phyloP scores from a whole-genome alignment of 768 basidiomycete genomes.

The Nevesoporus exiguus region DNA sequence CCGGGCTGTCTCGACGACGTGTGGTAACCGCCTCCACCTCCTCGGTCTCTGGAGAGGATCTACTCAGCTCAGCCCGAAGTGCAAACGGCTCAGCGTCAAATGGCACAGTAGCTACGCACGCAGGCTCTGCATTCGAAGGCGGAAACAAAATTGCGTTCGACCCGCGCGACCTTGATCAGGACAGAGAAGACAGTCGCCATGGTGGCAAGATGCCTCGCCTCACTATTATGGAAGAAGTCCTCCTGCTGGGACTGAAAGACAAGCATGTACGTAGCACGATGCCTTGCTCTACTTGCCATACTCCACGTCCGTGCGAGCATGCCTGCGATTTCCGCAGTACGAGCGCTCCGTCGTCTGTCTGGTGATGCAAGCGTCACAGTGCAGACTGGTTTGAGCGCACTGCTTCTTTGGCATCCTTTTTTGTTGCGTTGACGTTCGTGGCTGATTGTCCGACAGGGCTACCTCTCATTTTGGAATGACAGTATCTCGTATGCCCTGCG shows the following conservation, averaged over 20 bases:
- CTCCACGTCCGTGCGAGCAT: constrained; percentile 7
- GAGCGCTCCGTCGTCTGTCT: constrained; percentile 3
- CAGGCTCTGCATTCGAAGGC: constrained; percentile 81
- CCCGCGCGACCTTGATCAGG: constrained; percentile 81
- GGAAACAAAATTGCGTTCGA: constrained; percentile 90
- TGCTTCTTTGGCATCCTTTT: constrained; percentile 20
- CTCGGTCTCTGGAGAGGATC: constrained; percentile 38
- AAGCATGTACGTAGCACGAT: constrained; percentile 65
- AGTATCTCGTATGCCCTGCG: constrained; percentile 98
- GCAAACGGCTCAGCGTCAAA: constrained; percentile 30
- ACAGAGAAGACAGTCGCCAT: constrained; percentile 56
- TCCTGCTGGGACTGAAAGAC: constrained; percentile 92
- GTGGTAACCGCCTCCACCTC: constrained; percentile 43
- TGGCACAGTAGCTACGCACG: constrained; percentile 47
- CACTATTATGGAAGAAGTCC: constrained; percentile 96
- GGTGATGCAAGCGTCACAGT: not conserved
- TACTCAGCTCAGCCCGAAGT: constrained; percentile 27
- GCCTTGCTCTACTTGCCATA: not conserved
- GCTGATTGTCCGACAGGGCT: constrained; percentile 52
- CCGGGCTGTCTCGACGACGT: constrained; percentile 57
- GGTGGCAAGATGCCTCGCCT: constrained; percentile 78
- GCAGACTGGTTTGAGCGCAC: constrained; percentile 3
- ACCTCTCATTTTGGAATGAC: constrained; percentile 99
- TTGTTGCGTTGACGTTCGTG: not conserved
- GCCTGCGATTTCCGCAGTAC: constrained; percentile 18